Base-by-base conservation (phyloP, 176 grass and related monocot genomes). In the Zoysia pacifica region DNA sequence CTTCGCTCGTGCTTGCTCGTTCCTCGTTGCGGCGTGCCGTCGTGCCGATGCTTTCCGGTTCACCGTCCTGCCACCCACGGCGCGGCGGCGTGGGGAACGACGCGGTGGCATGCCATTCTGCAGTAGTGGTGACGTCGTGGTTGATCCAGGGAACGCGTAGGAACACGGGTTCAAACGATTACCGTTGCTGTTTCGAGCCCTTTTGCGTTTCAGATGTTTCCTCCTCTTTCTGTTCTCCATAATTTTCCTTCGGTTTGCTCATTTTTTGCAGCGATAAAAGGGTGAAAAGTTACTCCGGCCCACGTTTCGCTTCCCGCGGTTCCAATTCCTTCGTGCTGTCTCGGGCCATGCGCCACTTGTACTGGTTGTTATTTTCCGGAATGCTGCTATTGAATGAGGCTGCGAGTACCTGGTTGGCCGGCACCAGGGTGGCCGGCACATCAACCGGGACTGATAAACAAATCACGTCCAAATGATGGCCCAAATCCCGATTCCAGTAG, bases 401-500 rank as follows among this genome's bases (percentile, higher is more conserved):
- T 77, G 19, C 62, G 9, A 12, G 74, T 70, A 84, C 65, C 43
- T 71, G 46, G 82, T 84, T 71, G 55, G 56, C 77, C 74, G 28
- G 74, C 70, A 84, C 65, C 43, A 63, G 46, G 82, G 77, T 71
- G 55, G 56, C 77, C 74, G 63, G 74, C 10, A 45, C 3, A 51
- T 47, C 76, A 49, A 11, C 76, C 58, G 28, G 48, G 51, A 16
- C 68, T 60, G 37, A 74, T 79, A 79, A 79, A 74, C 76, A 73
- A 79, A 86, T 86, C 76, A 80, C 58, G 7, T 42, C 40, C 75
- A 72, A 86, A 86, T 86, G 61, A 86, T 86, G 69, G 69, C 77
- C 76, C 68, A 80, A 80, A 67, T 74, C 69, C 28, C 62, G 74
- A 80, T 60, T 59, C 69, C 10, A 44, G 5, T 16, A 49, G 12